phyloP scores from a whole-genome alignment of 106 monocot species.

The Dendrobium catenatum region DNA sequence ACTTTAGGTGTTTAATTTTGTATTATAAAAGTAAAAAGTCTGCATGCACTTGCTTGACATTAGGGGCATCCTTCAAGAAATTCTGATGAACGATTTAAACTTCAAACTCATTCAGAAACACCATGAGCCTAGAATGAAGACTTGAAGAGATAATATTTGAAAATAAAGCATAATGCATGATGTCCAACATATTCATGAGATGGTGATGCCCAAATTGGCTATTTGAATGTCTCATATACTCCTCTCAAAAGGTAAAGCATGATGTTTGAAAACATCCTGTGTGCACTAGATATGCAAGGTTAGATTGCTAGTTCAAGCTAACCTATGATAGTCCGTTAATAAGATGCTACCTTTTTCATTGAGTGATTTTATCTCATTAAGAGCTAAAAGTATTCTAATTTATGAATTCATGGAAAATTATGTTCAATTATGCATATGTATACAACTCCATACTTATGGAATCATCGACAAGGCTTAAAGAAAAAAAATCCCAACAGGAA shows the following conservation, averaged over 20 bases:
- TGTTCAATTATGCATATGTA: not conserved
- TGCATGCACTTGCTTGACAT: too few species aligned
- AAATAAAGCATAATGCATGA: not conserved
- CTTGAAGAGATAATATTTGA: not conserved
- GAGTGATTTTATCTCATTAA: not conserved
- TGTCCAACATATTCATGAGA: not conserved
- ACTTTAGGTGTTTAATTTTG: too few species aligned
- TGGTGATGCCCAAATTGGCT: not conserved
- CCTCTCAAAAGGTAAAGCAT: too few species aligned
- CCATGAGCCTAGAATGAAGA: not conserved
- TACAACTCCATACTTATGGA: not conserved
- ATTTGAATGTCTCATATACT: not conserved
- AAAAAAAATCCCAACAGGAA: not conserved
- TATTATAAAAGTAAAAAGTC: too few species aligned
- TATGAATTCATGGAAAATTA: not conserved
- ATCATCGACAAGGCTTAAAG: not conserved
- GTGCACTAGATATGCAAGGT: not conserved
- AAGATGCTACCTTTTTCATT: not conserved
- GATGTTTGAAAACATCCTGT: too few species aligned
- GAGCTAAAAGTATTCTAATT: not conserved
- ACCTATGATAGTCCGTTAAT: not conserved
- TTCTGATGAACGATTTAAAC: too few species aligned
- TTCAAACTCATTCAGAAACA: not conserved
- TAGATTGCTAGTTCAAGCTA: not conserved
- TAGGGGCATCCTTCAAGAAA: too few species aligned